Percentiles rank a stretch among this genome's conserved stretches.
These are phyloP conservation scores for Astrothelium subdiscretum DNA, from an alignment of 495 filamentous ascomycete species.

Conservation along the genomic window DNA sequence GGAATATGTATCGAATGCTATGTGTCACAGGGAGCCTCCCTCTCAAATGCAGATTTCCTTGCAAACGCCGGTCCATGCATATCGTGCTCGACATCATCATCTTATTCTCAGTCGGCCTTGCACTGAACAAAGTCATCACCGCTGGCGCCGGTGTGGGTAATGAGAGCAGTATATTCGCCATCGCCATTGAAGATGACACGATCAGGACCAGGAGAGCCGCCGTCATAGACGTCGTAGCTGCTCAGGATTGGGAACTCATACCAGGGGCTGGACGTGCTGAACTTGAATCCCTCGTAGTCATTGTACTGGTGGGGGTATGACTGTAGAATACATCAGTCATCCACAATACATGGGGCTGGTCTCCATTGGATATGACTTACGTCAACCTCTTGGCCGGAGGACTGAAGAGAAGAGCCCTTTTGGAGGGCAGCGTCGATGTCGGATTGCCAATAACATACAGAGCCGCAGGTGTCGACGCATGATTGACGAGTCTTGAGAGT, in stretches of 20 bases:
- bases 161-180: slow-evolving; percentile 43
- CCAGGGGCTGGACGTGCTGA: slow-evolving; percentile 47
- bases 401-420: not conserved
- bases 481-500: slow-evolving; percentile 4
- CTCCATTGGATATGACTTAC: not conserved
- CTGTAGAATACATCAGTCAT: not conserved
- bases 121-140: slow-evolving; percentile 56
- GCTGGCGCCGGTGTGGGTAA: slow-evolving; percentile 59
- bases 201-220: slow-evolving; percentile 58
- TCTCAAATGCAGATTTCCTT: not conserved
- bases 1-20: not conserved
- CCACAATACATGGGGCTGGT: not conserved
- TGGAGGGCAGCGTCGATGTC: not conserved
- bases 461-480: slow-evolving; percentile 1
- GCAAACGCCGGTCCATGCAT: not conserved
- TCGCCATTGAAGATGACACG: slow-evolving; percentile 53
- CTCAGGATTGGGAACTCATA: slow-evolving; percentile 62
- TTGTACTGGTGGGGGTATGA: slow-evolving; percentile 61
- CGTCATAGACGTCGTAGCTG: slow-evolving; percentile 40
- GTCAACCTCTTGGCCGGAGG: not conserved
- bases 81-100: not conserved
- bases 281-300: slow-evolving; percentile 62
- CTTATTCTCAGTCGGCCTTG: not conserved
- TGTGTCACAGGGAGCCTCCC: not conserved
- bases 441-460: not conserved